Conservation (phyloP, 2,329 filamentous ascomycete genomes). For the Arthrobotrys entomopaga region DNA sequence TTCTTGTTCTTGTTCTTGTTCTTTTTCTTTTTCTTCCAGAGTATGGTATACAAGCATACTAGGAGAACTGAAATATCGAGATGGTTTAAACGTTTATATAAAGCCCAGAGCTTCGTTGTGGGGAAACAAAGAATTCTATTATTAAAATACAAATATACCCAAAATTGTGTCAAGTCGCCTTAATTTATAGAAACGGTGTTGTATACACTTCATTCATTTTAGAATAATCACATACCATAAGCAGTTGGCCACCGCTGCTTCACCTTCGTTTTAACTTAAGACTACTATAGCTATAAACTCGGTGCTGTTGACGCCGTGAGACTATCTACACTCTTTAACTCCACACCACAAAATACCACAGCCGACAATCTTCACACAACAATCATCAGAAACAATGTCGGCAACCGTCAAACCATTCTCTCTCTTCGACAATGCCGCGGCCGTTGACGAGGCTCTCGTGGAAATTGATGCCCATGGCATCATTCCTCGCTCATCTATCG, state of each 20-base stretch:
- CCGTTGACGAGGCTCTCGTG: slow-evolving; percentile 11
- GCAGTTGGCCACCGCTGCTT: slow-evolving; percentile 8
- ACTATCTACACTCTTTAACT: too few relatives aligned
- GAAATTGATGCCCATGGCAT: slow-evolving; percentile 64
- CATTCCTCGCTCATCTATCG: slow-evolving; percentile 61
- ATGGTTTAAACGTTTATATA: not conserved
- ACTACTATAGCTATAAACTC: too few relatives aligned
- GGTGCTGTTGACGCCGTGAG: too few relatives aligned
- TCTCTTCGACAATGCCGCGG: slow-evolving; percentile 16
- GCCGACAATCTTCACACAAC: not conserved
- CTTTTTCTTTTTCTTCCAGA: not conserved
- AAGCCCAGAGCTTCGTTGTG: not conserved
- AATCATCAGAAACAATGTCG: slow-evolving; percentile 2
- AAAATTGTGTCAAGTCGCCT: not conserved
- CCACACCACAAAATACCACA: too few relatives aligned
- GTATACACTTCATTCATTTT: slow-evolving; percentile 8
- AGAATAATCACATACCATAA: not conserved
- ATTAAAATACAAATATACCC: not conserved
- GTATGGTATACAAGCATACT: not conserved
- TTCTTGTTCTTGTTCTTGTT: not conserved
- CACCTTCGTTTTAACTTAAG: slow-evolving; percentile 10
- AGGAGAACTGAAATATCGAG: not conserved
- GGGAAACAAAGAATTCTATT: not conserved
- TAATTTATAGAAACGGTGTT: not conserved
- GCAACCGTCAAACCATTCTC: slow-evolving; percentile 12